Evolutionary conservation across 495 filamentous ascomycete species (phyloP), one percentile per base, ranked within the genome.

Genomic region (Parathielavia appendiculata): DNA sequence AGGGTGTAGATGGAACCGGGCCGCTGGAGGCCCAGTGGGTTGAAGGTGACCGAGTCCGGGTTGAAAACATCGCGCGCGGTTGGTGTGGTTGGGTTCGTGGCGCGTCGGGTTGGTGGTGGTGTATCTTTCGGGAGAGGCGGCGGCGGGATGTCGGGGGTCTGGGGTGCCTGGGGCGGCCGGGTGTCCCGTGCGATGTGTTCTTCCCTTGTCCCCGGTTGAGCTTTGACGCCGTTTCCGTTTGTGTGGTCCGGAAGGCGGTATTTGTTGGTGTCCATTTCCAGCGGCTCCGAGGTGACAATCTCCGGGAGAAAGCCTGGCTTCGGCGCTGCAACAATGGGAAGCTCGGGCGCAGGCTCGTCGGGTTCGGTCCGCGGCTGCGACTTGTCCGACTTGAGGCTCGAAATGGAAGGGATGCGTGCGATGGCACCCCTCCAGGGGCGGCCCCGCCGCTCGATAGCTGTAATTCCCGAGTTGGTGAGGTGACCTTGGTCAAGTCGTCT

Each of bases 1-100:
- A 98, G 81, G 0, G 92, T 93, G 69, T 90, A 95, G 34, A 95
- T 86, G 5, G 91, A 95, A 17, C 86, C 83, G 5, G 89, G 75
- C n/a, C 90, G 80, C 11, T 77, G 73, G 34, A 81, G 71, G 19
- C 79, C 77, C 19, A 82, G 73, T 5, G 79, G 78, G 49, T 80
- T 83, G 54, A 82, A 82, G 34, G 75, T 56, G 49, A 75, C 61
- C 14, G 69, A 65, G 60, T 80, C 76, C 7, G 71, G 70, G 22
- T 69, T 64, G 56, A 74, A 77, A 9, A 74, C 67, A 20, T 67
- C 67, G 49, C 68, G 64, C 23, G 71, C 56, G 17, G 69, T 58
- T 36, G 45, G 57, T 40, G 58, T 56, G 38, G 43, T 54, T 41
- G 47, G 61, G 13, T 51, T 49, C 56, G 63, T 62, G 43, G 44